Evolutionary conservation across 257 asterid genomes (phyloP).

Genomic region (Vinca minor): DNA sequence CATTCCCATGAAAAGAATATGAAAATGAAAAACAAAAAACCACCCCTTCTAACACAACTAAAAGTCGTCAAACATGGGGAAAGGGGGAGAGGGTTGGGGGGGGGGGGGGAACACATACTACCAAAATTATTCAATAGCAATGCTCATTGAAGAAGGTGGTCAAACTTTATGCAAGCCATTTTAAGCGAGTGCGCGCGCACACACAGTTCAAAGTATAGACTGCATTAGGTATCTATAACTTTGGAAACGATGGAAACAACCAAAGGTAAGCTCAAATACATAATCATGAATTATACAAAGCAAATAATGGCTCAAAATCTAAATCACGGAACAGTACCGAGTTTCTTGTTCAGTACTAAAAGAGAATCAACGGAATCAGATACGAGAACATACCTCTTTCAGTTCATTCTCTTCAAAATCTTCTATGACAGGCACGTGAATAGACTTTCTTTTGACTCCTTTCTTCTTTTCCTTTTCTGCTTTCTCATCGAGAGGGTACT

Average conservation of each 20-base stretch:
- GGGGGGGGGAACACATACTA: too few species aligned
- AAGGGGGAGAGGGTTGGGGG: too few species aligned
- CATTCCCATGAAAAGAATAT: too few species aligned
- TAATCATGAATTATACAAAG: not conserved
- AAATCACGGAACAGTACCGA: not conserved
- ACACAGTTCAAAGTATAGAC: not conserved
- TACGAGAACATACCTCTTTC: constrained; percentile 51
- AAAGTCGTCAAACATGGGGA: too few species aligned
- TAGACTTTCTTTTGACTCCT: constrained; percentile 54
- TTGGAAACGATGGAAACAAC: not conserved
- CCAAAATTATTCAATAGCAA: too few species aligned
- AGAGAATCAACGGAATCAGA: not conserved
- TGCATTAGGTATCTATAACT: not conserved
- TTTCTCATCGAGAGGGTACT: constrained; percentile 77
- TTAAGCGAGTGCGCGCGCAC: too few species aligned
- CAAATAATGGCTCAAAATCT: too few species aligned
- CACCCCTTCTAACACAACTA: too few species aligned
- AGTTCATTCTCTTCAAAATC: constrained; percentile 74
- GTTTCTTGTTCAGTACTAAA: not conserved
- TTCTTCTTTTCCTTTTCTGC: constrained; percentile 73
- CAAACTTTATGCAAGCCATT: too few species aligned
- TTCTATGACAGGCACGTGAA: constrained; percentile 51
- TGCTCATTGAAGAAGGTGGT: too few species aligned
- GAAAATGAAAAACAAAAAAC: too few species aligned
- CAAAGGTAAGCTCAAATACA: not conserved